Conservation (phyloP, 2,329 filamentous ascomycete species). For the Monosporascus sp. region DNA sequence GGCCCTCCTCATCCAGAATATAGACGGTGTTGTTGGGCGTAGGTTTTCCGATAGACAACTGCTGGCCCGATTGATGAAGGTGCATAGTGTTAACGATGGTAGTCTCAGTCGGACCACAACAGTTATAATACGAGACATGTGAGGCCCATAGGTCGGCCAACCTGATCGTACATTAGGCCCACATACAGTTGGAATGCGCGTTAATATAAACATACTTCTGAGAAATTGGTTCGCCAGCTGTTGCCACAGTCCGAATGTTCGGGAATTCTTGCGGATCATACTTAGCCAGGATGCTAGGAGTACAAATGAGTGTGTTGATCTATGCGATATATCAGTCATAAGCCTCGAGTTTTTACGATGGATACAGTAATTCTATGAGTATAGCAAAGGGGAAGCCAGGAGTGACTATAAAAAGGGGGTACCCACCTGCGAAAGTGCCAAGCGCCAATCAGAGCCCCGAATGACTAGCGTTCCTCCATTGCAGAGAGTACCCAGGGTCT, state of each 20-base stretch:
- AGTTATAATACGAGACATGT: conserved; percentile 46
- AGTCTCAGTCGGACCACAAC: conserved; percentile 56
- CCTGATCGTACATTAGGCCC: conserved; percentile 16
- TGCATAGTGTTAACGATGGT: conserved; percentile 56
- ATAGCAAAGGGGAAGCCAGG: not conserved
- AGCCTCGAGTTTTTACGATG: not conserved
- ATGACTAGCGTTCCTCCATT: conserved; percentile 53
- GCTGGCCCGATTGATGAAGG: conserved; percentile 38
- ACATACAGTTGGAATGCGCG: not conserved
- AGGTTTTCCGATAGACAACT: conserved; percentile 49
- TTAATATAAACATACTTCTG: conserved; percentile 29
- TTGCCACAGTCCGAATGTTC: conserved; percentile 47
- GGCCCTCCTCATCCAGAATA: conserved; percentile 42
- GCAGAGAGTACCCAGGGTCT: conserved; percentile 51
- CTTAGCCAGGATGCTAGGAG: conserved; percentile 48
- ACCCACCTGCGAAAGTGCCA: conserved; percentile 39
- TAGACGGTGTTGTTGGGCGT: conserved; percentile 54
- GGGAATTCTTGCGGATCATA: conserved; percentile 41
- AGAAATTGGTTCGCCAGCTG: conserved; percentile 48
- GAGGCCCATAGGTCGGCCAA: conserved; percentile 53
- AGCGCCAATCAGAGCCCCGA: conserved; percentile 44
- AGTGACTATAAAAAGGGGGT: not conserved
- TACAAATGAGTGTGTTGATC: conserved; percentile 50
- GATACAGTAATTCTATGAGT: not conserved
- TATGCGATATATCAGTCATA: conserved; percentile 10